These are phyloP conservation scores for Hippophae gyantsensis DNA, from an alignment of 306 rosid genomes.

Conservation along the genomic window DNA sequence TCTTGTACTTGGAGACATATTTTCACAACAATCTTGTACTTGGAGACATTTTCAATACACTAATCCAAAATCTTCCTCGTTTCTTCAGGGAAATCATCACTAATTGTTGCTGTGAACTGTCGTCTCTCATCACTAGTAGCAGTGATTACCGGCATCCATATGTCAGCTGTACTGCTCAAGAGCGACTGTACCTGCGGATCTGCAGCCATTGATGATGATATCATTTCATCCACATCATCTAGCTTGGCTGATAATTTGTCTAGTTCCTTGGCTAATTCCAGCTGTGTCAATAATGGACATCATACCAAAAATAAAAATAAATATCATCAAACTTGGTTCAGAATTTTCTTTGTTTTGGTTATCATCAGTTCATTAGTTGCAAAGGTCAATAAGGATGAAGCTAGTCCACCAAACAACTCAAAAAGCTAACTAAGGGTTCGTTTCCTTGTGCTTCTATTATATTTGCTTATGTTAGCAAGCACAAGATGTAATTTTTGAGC, in stretches of 20 bases:
- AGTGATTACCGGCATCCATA: conserved; percentile 90
- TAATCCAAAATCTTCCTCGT: conserved; percentile 28
- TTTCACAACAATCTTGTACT: too few relatives aligned
- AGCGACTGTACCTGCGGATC: conserved; percentile 82
- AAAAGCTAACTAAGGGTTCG: too few relatives aligned
- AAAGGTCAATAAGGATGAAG: too few relatives aligned
- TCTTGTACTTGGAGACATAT: too few relatives aligned
- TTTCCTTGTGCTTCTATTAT: too few relatives aligned
- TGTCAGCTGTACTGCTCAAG: conserved; percentile 72
- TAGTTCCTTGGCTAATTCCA: conserved; percentile 80
- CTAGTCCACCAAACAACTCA: too few relatives aligned
- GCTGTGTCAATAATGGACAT: conserved; percentile 24
- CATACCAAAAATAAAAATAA: conserved; percentile 1
- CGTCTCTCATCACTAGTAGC: conserved; percentile 72
- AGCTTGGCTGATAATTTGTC: conserved; percentile 75
- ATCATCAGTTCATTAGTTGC: too few relatives aligned
- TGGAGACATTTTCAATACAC: neutral
- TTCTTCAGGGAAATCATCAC: conserved; percentile 24
- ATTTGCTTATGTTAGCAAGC: too few relatives aligned
- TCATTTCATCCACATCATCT: conserved; percentile 81
- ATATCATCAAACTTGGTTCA: neutral
- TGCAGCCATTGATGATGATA: conserved; percentile 71
- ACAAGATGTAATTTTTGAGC: too few relatives aligned
- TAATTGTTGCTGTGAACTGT: conserved; percentile 41
- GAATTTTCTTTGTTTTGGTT: too few relatives aligned